phyloP scores from a whole-genome alignment of 129 eudicot genomes.

The Tanacetum coccineum region DNA sequence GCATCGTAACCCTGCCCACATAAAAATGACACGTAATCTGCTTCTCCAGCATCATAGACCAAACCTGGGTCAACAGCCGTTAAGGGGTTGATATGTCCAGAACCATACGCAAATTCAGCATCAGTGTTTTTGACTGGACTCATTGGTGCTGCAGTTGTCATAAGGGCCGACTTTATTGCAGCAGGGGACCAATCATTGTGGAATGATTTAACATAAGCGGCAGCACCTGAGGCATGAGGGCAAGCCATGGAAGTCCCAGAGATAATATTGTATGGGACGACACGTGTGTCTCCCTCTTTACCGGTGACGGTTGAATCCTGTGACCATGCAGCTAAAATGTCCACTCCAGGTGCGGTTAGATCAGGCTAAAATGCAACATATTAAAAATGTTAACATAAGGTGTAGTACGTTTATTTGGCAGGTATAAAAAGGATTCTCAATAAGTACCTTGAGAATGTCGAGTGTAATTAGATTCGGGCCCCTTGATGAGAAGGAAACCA shows the following conservation, averaged over 20 bases:
- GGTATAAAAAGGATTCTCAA: background rate
- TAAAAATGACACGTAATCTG: conserved; percentile 38
- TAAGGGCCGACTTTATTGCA: conserved; percentile 61
- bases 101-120: conserved; percentile 51
- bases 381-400: background rate
- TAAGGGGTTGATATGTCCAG: conserved; percentile 45
- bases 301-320: conserved; percentile 37
- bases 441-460: conserved; percentile 61
- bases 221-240: conserved; percentile 66
- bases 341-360: conserved; percentile 58
- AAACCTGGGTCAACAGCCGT: conserved; percentile 44
- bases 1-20: conserved; percentile 52
- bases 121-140: conserved; percentile 25
- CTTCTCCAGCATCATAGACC: conserved; percentile 41
- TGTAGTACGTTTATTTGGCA: background rate
- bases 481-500: conserved; percentile 66
- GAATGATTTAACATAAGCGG: conserved; percentile 58
- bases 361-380: conserved; percentile 45
- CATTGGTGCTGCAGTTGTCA: conserved; percentile 58
- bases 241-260: conserved; percentile 76
- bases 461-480: conserved; percentile 62
- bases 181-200: conserved; percentile 65
- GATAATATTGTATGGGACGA: conserved; percentile 41
- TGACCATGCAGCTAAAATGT: conserved; percentile 64
- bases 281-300: conserved; percentile 37